These are phyloP conservation scores for Oryza punctata DNA, from an alignment of 176 grass and related monocot species.

Conservation along the genomic window DNA sequence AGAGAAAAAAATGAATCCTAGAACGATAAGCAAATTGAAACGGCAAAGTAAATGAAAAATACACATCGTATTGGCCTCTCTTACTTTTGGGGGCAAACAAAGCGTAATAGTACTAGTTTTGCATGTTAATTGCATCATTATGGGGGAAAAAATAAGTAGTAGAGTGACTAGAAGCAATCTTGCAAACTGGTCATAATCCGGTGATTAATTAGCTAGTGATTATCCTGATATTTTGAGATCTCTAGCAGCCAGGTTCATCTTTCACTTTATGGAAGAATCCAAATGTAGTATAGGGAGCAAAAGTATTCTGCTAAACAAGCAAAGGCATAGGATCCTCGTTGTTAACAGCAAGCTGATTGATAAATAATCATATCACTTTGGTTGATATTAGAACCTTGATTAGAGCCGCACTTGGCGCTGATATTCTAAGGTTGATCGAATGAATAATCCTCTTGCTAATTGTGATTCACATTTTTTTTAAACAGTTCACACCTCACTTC, in stretches of 20 bases:
- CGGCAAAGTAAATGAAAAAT: too few relatives aligned
- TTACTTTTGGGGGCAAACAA: too few relatives aligned
- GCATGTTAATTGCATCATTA: too few relatives aligned
- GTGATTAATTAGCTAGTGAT: background rate
- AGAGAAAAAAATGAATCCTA: too few relatives aligned
- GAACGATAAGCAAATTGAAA: too few relatives aligned
- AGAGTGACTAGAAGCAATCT: too few relatives aligned
- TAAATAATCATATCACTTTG: constrained; percentile 11
- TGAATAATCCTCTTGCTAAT: constrained; percentile 14
- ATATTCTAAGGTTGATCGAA: too few relatives aligned
- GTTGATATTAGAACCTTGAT: constrained; percentile 17
- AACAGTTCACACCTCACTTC: background rate
- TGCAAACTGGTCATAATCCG: too few relatives aligned
- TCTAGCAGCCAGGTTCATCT: background rate
- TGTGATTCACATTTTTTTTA: background rate
- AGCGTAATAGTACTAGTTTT: too few relatives aligned
- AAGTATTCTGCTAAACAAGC: background rate
- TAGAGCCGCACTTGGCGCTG: constrained; percentile 10
- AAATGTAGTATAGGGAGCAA: background rate
- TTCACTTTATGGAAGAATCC: background rate
- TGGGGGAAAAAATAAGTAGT: too few relatives aligned
- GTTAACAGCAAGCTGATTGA: background rate
- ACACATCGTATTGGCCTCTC: too few relatives aligned
- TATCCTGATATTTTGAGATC: background rate
- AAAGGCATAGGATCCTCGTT: constrained; percentile 4